Percentiles rank a stretch among this genome's conserved stretches.
Evolutionary conservation across 257 asterid species (phyloP).

Genomic region (Coffea canephora): DNA sequence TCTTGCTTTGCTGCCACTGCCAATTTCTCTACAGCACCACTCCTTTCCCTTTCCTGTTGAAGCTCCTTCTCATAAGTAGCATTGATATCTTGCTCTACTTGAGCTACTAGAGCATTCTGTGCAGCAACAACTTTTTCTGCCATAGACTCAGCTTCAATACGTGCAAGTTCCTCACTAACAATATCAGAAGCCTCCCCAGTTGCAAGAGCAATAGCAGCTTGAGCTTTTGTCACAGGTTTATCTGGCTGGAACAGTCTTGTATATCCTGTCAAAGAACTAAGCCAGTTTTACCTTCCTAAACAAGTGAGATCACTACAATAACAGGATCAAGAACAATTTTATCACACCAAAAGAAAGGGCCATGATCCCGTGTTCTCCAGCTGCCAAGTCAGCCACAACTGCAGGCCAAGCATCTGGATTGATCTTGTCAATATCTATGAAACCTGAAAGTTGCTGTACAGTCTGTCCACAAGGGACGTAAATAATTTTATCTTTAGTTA

Average conservation of each 20-base stretch:
- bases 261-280: slow-evolving; percentile 54
- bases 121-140: slow-evolving; percentile 96
- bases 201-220: slow-evolving; percentile 90
- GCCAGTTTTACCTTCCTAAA: slow-evolving; percentile 6
- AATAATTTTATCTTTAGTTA: slow-evolving; percentile 17
- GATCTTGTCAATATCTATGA: slow-evolving; percentile 89
- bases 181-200: slow-evolving; percentile 83
- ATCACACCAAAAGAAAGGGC: slow-evolving; percentile 87
- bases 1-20: slow-evolving; percentile 81
- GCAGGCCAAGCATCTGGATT: slow-evolving; percentile 99
- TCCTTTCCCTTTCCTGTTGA: slow-evolving; percentile 68
- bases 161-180: slow-evolving; percentile 89
- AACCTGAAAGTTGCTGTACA: slow-evolving; percentile 82
- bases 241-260: slow-evolving; percentile 97
- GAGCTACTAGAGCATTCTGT: slow-evolving; percentile 87
- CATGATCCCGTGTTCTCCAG: slow-evolving; percentile 86
- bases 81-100: slow-evolving; percentile 86
- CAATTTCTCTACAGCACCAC: slow-evolving; percentile 64
- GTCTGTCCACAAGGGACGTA: slow-evolving; percentile 39
- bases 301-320: slow-evolving; percentile 11
- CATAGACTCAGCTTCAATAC: slow-evolving; percentile 94
- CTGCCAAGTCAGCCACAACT: slow-evolving; percentile 76
- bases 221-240: slow-evolving; percentile 97
- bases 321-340: neutral
- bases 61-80: slow-evolving; percentile 73